These are phyloP conservation scores for Letharia columbiana DNA, from an alignment of 495 filamentous ascomycete species.

Conservation along the genomic window DNA sequence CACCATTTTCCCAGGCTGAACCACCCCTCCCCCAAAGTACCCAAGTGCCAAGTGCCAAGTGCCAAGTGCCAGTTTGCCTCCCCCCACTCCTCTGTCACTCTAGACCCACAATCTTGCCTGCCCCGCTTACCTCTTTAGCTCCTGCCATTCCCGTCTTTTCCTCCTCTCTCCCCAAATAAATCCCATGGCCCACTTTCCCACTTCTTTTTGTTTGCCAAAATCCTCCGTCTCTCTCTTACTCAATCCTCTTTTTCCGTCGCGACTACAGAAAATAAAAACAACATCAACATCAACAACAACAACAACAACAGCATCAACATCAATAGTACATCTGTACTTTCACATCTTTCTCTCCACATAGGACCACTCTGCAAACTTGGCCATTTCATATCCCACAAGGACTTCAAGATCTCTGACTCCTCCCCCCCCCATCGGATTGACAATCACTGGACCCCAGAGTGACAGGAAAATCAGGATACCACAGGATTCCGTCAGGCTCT, in stretches of 20 bases:
- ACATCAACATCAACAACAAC: too few relatives aligned
- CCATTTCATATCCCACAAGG: conserved; percentile 1
- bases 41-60: background rate
- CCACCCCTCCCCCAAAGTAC: background rate
- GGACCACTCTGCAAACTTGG: background rate
- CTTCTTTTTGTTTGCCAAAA: conserved; percentile 1
- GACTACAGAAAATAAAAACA: too few relatives aligned
- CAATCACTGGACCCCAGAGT: background rate
- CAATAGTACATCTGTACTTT: background rate
- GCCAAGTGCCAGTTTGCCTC: background rate
- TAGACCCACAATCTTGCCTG: background rate
- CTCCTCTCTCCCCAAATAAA: background rate
- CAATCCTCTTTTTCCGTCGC: background rate
- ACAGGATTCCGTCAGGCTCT: conserved; percentile 6
- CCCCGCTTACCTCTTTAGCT: background rate
- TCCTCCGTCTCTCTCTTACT: background rate
- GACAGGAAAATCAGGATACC: background rate
- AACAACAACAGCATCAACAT: too few relatives aligned
- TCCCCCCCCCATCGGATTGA: background rate
- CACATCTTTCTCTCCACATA: too few relatives aligned
- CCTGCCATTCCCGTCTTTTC: too few relatives aligned
- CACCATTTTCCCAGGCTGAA: too few relatives aligned
- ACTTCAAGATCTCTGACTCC: background rate
- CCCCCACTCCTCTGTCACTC: background rate
- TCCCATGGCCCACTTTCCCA: conserved; percentile 5